Evolutionary conservation across 2,329 filamentous ascomycete genomes (phyloP), one percentile per base, ranked within the genome.

Genomic region (Diatrype stigma): DNA sequence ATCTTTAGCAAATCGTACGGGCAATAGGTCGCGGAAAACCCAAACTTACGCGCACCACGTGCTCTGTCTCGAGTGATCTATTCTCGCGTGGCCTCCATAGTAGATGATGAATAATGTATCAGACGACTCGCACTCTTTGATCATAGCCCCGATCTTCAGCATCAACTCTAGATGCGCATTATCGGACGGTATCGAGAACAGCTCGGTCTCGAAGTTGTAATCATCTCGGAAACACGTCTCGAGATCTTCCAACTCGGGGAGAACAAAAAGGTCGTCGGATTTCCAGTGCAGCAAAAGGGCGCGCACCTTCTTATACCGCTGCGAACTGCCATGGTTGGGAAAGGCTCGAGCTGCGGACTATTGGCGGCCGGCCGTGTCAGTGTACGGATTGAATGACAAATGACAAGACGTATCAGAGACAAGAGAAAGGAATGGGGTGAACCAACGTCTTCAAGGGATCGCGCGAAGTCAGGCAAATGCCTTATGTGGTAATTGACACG

Each of bases 1-100:
- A n/a, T 23, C 35, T 26, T 17, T 30, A n/a, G 22, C 23, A 23
- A 42, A 11, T 21, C 11, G 38, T n/a, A 16, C 10, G 6, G 6
- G 4, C 6, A 16, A 37, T 37, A 37, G 11, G 30, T 26, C 21
- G 23, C 45, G 8, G n/a, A 7, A 49, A 17, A n/a, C n/a, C n/a
- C n/a, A n/a, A 45, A 76, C 75, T 69, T 68, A 79, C 71, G 79
- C 79, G 61, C 79, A 82, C 79, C 80, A 82, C 7, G 79, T 81
- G 62, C 79, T 82, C 59, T 82, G 79, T 46, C 79, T 71, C 21
- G 79, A 79, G 53, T 81, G 78, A 52, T 83, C 80, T 52, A 83
- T 83, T 54, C 75, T 74, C 3, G 80, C 80, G 62, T 84, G 80
- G 1, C 80, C 80, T 11, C 79, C 80, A 50, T 84, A 83, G 61